Evolutionary conservation across 768 basidiomycete species (phyloP), one percentile per base, ranked within the genome.

Genomic region (Suillus subalutaceus): DNA sequence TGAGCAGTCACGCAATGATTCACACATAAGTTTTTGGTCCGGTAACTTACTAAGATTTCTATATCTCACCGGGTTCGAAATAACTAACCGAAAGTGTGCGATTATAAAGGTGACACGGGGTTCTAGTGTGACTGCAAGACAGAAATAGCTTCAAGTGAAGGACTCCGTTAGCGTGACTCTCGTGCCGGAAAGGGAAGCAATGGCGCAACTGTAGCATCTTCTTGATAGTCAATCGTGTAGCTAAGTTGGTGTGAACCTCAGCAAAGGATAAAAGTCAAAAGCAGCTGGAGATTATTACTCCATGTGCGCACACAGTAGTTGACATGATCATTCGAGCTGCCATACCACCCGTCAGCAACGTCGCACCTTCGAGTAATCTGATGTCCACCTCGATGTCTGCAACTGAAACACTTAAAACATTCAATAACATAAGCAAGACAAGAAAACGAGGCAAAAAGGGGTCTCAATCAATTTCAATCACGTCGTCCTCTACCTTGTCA

Each of bases 381-480:
- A 40, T 20, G 16, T 23, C 16, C 59, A 43, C 26, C 57, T 60
- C 59, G 40, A 43, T 43, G 18, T 60, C 35, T 60, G 41, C 12
- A 30, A 23, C 26, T 41, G 26, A 43, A 13, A 9, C 18, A 43
- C 41, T 60, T 20, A 60, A 4, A 41, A 57, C 35, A 64, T 53
- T 6, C 44, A 56, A 46, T 61, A 50, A 68, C 23, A 62, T 66
- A 53, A 66, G 55, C 65, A 60, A 10, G 59, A 60, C 32, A 61
- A 57, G n/a, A 48, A 63, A 37, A 65, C 32, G 18, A 12, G 30
- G 43, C 44, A 53, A 67, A 38, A 63, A 37, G 10, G 9, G 38
- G 30, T 26, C 53, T 84, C 77, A 85, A 71, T 89, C 85, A 68
- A 88, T 83, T 74, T 78, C 83, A 62, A 89, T 88, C 13, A 88